phyloP scores from a whole-genome alignment of 805 yeast genomes.

The Tetrapisispora nanseiensis region DNA sequence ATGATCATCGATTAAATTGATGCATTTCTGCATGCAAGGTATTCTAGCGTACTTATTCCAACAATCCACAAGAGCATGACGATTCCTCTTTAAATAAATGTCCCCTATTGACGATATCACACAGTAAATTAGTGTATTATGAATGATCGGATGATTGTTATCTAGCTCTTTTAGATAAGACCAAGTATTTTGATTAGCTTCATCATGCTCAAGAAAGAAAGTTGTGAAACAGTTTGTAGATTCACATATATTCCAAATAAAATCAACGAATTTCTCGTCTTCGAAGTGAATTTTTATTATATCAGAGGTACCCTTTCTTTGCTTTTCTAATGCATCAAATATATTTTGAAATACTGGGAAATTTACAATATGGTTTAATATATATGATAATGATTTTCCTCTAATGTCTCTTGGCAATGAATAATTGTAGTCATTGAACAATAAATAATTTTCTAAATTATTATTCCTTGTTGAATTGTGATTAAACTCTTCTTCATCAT shows the following conservation, averaged over 20 bases:
- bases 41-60: slow-evolving; percentile 9
- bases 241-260: slow-evolving; percentile 1
- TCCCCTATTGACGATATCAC: slow-evolving; percentile 5
- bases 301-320: too few relatives aligned
- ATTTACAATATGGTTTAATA: background rate
- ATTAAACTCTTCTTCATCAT: background rate
- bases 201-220: background rate
- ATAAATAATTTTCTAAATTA: background rate
- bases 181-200: background rate
- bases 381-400: background rate
- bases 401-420: background rate
- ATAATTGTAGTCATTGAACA: background rate
- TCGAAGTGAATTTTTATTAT: background rate
- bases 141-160: background rate
- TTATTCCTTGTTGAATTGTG: background rate
- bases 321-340: background rate
- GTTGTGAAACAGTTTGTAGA: background rate
- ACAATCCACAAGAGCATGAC: background rate
- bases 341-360: background rate
- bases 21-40: slow-evolving; percentile 8
- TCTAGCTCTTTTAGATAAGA: slow-evolving; percentile 1
- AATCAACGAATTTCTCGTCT: background rate
- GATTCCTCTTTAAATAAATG: slow-evolving; percentile 1
- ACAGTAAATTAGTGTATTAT: slow-evolving; percentile 3
- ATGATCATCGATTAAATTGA: background rate